Evolutionary conservation across 2,329 filamentous ascomycete species (phyloP), one percentile per base, ranked within the genome.

Genomic region (Tolypocladium cylindrosporum): DNA sequence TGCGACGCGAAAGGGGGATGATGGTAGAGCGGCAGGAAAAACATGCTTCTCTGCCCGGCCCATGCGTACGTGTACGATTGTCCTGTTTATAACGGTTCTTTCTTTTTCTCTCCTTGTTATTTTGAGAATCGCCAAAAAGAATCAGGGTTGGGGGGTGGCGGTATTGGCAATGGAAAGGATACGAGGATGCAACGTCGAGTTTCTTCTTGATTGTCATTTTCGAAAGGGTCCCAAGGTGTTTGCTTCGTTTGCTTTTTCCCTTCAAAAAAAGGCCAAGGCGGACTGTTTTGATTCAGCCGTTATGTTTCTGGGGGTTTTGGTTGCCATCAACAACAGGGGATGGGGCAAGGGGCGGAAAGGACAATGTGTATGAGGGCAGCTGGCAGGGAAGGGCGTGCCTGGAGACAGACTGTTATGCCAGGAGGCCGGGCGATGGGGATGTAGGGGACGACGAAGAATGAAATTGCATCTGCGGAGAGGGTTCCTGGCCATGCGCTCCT

Each of bases 31-130:
- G 57, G 55, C 56, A 54, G 48, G 51, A 24, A 51, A 52, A 56
- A 42, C 57, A 55, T 45, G 54, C 39, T 31, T 55, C 58, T 54
- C 56, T 53, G 57, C 63, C 59, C 57, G 60, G 57, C 59, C 60
- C 60, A 61, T 60, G 67, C 68, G 67, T 69, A 70, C 63, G 65
- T 72, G 70, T 72, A 72, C 70, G 67, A 72, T 72, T 71, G 69
- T 69, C 60, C 59, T 62, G 58, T 64, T 63, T 59, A 56, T 61
- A 61, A 61, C 55, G 58, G 55, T 55, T 61, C 58, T 66, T 67
- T 63, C 65, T 63, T 67, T 65, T 37, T 55, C 48, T 61, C 55
- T 57, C 37, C 39, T 58, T 58, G 62, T 56, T 58, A 45, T 57
- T 63, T 65, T 61, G 64, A 69, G 64, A 71, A 68, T 65, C 64